A percentile compares a stretch with the other conserved stretches of the same genome.
Evolutionary conservation across 2,329 filamentous ascomycete genomes (phyloP).

Genomic region (Monosporascus sp.): DNA sequence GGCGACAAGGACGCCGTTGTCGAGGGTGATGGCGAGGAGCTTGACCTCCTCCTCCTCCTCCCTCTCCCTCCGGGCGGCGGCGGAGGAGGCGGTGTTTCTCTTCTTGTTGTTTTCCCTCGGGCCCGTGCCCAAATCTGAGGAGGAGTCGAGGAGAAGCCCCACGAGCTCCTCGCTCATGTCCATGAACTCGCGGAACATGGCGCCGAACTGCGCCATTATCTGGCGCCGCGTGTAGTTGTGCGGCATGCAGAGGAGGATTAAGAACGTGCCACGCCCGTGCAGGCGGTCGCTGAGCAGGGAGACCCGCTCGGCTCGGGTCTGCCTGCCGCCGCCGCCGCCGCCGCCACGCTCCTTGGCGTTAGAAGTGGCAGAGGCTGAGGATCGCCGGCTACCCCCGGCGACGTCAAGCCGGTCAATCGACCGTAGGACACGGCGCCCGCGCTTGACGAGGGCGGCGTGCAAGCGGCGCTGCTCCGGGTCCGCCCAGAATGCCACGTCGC

Average conservation of each 20-base stretch:
- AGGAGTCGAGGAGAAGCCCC: neutral
- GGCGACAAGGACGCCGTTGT: constrained; percentile 1
- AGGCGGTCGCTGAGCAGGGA: constrained; percentile 1
- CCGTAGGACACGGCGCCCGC: neutral
- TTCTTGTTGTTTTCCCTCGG: no score
- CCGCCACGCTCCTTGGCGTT: no score
- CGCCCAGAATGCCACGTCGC: constrained; percentile 2
- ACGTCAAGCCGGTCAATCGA: neutral
- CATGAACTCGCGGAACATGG: neutral
- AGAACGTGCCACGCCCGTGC: neutral
- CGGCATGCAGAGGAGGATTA: constrained; percentile 1
- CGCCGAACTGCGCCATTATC: neutral
- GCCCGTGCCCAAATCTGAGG: neutral
- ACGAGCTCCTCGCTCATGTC: neutral
- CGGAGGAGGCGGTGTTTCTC: no score
- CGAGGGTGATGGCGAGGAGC: constrained; percentile 1
- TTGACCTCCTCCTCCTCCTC: no score
- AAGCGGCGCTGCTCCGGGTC: neutral
- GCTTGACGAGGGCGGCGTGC: neutral
- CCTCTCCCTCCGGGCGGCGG: no score
- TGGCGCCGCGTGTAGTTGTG: neutral
- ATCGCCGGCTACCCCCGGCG: no score
- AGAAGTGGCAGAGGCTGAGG: no score
- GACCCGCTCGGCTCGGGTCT: neutral
- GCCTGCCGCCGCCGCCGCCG: neutral